phyloP scores from a whole-genome alignment of 306 rosid genomes.

The Vicia faba region DNA sequence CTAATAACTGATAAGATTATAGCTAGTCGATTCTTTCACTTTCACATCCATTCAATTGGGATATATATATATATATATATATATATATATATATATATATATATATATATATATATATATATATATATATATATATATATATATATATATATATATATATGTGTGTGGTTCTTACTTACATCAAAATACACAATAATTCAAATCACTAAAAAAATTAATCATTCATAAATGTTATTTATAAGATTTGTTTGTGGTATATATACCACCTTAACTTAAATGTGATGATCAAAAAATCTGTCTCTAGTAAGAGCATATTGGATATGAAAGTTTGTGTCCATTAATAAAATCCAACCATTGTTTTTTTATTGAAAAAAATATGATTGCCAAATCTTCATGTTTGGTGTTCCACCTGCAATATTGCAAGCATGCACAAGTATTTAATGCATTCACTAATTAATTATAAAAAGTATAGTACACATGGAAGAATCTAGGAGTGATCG shows the following conservation, averaged over 20 bases:
- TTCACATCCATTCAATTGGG: slow-evolving; percentile 23
- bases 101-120: too few species aligned
- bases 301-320: background rate
- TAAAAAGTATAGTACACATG: slow-evolving; percentile 11
- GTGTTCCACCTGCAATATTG: background rate
- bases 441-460: slow-evolving; percentile 35
- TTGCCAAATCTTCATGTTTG: slow-evolving; percentile 13
- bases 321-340: background rate
- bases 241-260: slow-evolving; percentile 18
- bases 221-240: too few species aligned
- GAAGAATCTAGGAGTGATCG: background rate
- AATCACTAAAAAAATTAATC: too few species aligned
- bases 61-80: too few species aligned
- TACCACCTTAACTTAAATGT: slow-evolving; percentile 49
- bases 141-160: too few species aligned
- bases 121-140: too few species aligned
- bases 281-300: slow-evolving; percentile 27
- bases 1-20: slow-evolving; percentile 30
- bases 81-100: too few species aligned
- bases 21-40: slow-evolving; percentile 20
- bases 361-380: background rate
- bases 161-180: too few species aligned
- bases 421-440: slow-evolving; percentile 38
- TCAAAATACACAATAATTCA: too few species aligned
- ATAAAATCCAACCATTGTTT: background rate